Evolutionary conservation across 768 basidiomycete genomes (phyloP).

Genomic region (Gelatoporia subvermispora): DNA sequence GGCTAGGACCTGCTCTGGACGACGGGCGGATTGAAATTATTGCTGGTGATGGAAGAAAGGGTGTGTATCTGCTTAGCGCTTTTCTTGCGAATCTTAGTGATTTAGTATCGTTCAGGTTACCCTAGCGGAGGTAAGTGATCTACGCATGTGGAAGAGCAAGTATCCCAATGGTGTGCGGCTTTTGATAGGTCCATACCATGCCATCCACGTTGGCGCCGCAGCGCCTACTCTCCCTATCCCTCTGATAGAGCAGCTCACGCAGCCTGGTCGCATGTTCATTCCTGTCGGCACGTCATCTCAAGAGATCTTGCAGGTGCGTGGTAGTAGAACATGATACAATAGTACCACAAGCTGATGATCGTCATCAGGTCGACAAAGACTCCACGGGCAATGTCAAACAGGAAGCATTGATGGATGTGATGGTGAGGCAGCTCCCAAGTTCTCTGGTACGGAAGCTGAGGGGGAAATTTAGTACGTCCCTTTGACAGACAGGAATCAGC

Average conservation of each 20-base stretch:
- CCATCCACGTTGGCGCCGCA: slow-evolving; percentile 94
- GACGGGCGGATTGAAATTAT: slow-evolving; percentile 56
- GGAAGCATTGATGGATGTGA: slow-evolving; percentile 74
- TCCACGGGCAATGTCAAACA: slow-evolving; percentile 57
- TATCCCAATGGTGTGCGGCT: too few species aligned
- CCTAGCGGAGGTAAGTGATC: not conserved
- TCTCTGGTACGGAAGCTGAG: not conserved
- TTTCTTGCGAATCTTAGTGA: not conserved
- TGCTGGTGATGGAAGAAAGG: slow-evolving; percentile 76
- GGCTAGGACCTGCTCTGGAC: slow-evolving; percentile 50
- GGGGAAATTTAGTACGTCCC: slow-evolving; percentile 56
- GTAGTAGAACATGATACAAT: not conserved
- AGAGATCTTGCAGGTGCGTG: slow-evolving; percentile 41
- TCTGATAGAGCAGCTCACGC: slow-evolving; percentile 74
- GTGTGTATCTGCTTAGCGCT: slow-evolving; percentile 28
- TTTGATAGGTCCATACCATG: slow-evolving; percentile 33
- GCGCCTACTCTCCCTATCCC: slow-evolving; percentile 65
- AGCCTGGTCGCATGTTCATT: slow-evolving; percentile 85
- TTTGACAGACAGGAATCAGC: slow-evolving; percentile 50
- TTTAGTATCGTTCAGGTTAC: not conserved
- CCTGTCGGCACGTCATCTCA: slow-evolving; percentile 69
- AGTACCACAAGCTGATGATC: not conserved
- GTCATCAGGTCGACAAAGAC: slow-evolving; percentile 70
- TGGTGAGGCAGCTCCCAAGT: slow-evolving; percentile 34
- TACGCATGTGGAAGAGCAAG: too few species aligned